Conservation (phyloP, 805 yeast genomes). For the Suhomyces canberraensis region DNA sequence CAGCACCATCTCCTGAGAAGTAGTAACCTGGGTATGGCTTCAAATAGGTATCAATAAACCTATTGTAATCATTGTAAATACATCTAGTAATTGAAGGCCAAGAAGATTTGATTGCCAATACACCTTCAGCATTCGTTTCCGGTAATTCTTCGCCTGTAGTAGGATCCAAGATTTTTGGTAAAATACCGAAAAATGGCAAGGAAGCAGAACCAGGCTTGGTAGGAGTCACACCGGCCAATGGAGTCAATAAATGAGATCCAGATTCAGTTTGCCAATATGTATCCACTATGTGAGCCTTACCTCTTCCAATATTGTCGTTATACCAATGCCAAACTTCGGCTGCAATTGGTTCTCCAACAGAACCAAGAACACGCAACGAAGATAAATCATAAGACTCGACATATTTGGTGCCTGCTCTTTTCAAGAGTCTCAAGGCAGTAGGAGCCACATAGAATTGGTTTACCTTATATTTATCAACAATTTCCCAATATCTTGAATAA, state of each 20-base stretch:
- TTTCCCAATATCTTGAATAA: slow-evolving; percentile 95
- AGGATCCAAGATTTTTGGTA: slow-evolving; percentile 89
- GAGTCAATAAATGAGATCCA: slow-evolving; percentile 92
- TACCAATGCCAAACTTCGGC: slow-evolving; percentile 99
- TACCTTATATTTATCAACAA: slow-evolving; percentile 85
- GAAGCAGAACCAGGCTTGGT: slow-evolving; percentile 98
- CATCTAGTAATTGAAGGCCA: slow-evolving; percentile 99
- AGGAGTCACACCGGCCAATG: slow-evolving; percentile 91
- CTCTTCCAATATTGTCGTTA: slow-evolving; percentile 85
- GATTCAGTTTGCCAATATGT: slow-evolving; percentile 99
- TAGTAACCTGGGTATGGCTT: slow-evolving; percentile 90
- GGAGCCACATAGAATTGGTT: slow-evolving; percentile 98
- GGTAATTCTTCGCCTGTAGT: slow-evolving; percentile 79
- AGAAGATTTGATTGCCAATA: slow-evolving; percentile 79
- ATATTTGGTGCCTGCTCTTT: slow-evolving; percentile 82
- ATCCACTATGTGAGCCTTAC: slow-evolving; percentile 86
- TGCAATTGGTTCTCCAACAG: slow-evolving; percentile 98
- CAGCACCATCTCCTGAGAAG: slow-evolving; percentile 99
- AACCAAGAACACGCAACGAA: slow-evolving; percentile 88
- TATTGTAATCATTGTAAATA: slow-evolving; percentile 81
- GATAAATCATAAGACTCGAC: slow-evolving; percentile 78
- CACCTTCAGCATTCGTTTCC: slow-evolving; percentile 95
- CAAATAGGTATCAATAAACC: slow-evolving; percentile 88
- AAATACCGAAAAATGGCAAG: slow-evolving; percentile 93
- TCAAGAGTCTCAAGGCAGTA: slow-evolving; percentile 89